These are phyloP conservation scores for Podospora anserina DNA, from an alignment of 495 filamentous ascomycete species.

Conservation along the genomic window DNA sequence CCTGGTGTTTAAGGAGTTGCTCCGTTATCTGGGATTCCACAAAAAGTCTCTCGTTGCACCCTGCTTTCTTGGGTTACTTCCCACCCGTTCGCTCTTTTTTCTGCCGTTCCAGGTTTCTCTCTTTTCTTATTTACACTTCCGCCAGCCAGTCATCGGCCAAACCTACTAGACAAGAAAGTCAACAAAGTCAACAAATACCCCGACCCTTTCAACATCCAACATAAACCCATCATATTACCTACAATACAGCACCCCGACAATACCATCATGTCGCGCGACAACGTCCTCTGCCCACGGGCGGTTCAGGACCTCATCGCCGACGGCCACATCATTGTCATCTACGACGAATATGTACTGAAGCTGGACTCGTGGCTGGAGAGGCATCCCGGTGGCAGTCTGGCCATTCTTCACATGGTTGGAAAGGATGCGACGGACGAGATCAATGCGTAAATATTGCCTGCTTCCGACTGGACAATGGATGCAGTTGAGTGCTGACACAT, in stretches of 20 bases:
- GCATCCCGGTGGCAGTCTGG: conserved; percentile 46
- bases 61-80: not conserved
- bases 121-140: conserved; percentile 1
- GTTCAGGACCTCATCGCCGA: conserved; percentile 44
- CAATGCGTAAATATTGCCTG: conserved; percentile 34
- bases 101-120: not conserved
- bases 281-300: conserved; percentile 26
- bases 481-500: conserved; percentile 19
- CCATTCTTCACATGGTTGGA: conserved; percentile 50
- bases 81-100: not conserved
- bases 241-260: not conserved
- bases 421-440: conserved; percentile 53
- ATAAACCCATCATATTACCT: not conserved
- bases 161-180: not conserved
- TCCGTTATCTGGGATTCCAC: not conserved
- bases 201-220: not conserved
- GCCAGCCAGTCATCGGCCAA: not conserved
- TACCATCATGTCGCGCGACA: conserved; percentile 17
- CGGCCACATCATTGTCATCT: conserved; percentile 46
- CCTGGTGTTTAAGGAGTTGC: not conserved
- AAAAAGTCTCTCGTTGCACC: not conserved
- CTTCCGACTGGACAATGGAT: not conserved
- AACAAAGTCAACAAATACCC: not conserved
- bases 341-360: conserved; percentile 41
- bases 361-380: conserved; percentile 45